Percentiles rank a stretch among this genome's conserved stretches.
Evolutionary conservation across 192 early-diverging fungal species (phyloP).

Genomic region (Coemansia aciculifera): DNA sequence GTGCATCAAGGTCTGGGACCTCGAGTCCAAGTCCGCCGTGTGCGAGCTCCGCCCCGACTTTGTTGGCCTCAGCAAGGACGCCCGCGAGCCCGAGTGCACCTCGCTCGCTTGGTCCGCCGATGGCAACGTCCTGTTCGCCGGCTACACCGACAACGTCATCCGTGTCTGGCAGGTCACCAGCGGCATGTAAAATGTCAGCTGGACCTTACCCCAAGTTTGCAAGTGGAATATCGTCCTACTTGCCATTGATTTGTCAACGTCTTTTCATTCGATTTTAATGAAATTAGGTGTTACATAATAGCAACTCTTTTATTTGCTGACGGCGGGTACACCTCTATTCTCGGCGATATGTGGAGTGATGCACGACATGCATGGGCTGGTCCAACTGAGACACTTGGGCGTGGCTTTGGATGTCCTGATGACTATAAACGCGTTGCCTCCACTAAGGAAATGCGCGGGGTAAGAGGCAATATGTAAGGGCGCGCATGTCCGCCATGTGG

Average conservation of each 20-base stretch:
- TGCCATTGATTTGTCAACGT: constrained; percentile 17
- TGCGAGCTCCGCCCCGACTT: constrained; percentile 87
- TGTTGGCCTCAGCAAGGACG: constrained; percentile 71
- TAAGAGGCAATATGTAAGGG: not conserved
- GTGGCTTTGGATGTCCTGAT: not conserved
- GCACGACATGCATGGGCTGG: not conserved
- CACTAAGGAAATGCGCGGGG: not conserved
- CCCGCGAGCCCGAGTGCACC: constrained; percentile 81
- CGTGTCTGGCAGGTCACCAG: constrained; percentile 82
- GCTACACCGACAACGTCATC: constrained; percentile 92
- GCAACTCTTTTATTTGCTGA: constrained; percentile 12
- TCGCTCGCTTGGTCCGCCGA: constrained; percentile 98
- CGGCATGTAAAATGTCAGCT: constrained; percentile 36
- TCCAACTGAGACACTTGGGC: not conserved
- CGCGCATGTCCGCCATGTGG: not conserved
- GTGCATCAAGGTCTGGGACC: constrained; percentile 99
- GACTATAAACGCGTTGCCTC: not conserved
- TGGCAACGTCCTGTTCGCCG: constrained; percentile 96
- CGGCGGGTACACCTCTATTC: constrained; percentile 5
- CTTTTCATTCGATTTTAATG: constrained; percentile 6
- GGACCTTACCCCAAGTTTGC: constrained; percentile 22
- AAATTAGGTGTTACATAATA: not conserved
- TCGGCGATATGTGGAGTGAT: not conserved
- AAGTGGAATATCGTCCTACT: constrained; percentile 58
- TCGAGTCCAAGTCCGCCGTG: constrained; percentile 96